Conservation (phyloP, 352 stramenopile genomes). For the Phytophthora hibernalis region DNA sequence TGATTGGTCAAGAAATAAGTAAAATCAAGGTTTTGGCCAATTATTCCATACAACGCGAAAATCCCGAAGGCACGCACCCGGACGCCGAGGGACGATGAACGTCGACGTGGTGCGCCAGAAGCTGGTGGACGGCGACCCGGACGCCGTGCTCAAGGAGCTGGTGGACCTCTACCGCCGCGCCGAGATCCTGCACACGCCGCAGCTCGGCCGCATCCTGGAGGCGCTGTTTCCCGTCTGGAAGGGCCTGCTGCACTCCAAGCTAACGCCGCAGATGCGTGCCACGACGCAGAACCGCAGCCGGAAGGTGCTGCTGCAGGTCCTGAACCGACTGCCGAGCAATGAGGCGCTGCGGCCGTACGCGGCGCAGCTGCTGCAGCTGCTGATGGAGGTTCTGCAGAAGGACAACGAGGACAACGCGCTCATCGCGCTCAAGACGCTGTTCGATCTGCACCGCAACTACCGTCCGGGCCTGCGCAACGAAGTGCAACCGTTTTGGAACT, state of each 20-base stretch:
- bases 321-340: constrained; percentile 95
- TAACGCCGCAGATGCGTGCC: constrained; percentile 77
- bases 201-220: constrained; percentile 93
- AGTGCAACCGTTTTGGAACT: constrained; percentile 90
- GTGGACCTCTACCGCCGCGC: constrained; percentile 87
- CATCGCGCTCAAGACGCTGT: constrained; percentile 95
- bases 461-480: constrained; percentile 89
- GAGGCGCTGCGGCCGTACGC: constrained; percentile 95
- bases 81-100: constrained; percentile 70
- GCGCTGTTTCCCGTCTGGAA: constrained; percentile 92
- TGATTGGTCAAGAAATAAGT: constrained; percentile 17
- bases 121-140: constrained; percentile 79
- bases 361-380: constrained; percentile 89
- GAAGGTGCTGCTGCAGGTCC: constrained; percentile 94
- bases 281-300: constrained; percentile 90
- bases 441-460: constrained; percentile 98
- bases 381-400: constrained; percentile 93
- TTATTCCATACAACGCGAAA: constrained; percentile 12
- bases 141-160: constrained; percentile 85
- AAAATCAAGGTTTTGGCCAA: constrained; percentile 19
- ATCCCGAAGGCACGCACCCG: constrained; percentile 22
- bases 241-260: constrained; percentile 76
- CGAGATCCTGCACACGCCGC: constrained; percentile 89
- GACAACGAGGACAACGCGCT: constrained; percentile 98
- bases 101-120: constrained; percentile 88